These are phyloP conservation scores for Rhodomyrtus tomentosa DNA, from an alignment of 345 rosid species.

Conservation along the genomic window DNA sequence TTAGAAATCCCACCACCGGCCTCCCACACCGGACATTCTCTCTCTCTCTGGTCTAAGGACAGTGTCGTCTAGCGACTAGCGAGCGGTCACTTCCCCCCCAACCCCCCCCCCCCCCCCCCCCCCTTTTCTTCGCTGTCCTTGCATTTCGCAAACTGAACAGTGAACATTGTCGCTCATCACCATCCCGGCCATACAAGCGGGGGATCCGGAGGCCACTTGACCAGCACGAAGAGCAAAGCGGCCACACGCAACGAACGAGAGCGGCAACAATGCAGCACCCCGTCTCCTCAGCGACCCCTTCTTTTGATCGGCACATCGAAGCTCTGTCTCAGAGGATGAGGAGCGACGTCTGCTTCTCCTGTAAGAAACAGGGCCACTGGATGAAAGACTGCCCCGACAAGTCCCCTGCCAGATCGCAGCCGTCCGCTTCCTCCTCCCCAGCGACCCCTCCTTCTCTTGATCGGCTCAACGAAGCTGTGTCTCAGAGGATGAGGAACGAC, in stretches of 20 bases:
- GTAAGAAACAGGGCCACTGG: constrained; percentile 2
- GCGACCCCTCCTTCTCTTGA: neutral
- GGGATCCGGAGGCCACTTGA: too few relatives aligned
- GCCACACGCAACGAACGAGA: neutral
- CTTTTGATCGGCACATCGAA: neutral
- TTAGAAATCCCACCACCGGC: too few relatives aligned
- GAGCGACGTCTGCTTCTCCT: neutral
- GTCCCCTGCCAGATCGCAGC: neutral
- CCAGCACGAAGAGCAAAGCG: neutral
- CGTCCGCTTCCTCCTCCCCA: neutral
- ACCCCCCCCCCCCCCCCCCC: neutral
- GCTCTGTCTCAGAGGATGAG: neutral
- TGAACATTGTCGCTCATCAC: neutral
- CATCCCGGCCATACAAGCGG: too few relatives aligned
- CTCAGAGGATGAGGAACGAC: neutral
- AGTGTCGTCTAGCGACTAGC: neutral
- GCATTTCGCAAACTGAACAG: neutral
- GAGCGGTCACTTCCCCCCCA: neutral
- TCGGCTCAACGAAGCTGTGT: neutral
- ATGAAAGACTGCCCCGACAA: neutral
- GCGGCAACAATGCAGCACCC: neutral
- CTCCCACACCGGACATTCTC: too few relatives aligned
- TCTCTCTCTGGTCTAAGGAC: neutral
- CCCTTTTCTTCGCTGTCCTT: neutral
- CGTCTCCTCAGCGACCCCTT: neutral